Evolutionary conservation across 805 yeast genomes (phyloP), one percentile per base, ranked within the genome.

Genomic region (Candida taoyuanica): DNA sequence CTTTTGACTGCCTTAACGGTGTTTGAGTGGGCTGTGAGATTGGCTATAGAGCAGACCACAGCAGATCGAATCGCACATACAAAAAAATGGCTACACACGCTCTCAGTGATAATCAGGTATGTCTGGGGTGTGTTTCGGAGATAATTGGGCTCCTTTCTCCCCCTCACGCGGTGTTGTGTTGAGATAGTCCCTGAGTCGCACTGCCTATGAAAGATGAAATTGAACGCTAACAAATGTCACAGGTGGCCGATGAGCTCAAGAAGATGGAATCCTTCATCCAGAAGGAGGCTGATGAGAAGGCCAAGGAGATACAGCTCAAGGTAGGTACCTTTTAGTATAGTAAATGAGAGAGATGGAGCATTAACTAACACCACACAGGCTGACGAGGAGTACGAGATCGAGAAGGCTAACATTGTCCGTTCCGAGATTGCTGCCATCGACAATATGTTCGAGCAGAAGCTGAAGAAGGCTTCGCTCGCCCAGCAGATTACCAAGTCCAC

Each of bases 231-330:
- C 39, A 5, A 13, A 13, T 3, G 5, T 8, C 5, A 30, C 31
- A 89, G 88, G 98, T 91, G 52, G 88, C 84, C 59, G 87, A 87
- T 54, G 98, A 93, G 72, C 85, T 93, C 65, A 81, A 81, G 63
- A 93, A 93, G 73, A 93, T 93, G 97, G 95, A 91, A 63, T 89
- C 94, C 60, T 93, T 93, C 80, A 93, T 93, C 76, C 86, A 84
- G 69, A 93, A 91, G 76, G 99, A 93, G 70, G 99, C 99, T 28
- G 95, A 89, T 58, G 99, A 93, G 65, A 93, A 93, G 70, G 96
- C 98, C 51, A 86, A 85, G 63, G 99, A 93, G 67, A 88, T 93
- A 59, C 81, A 75, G 62, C 73, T 93, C 56, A 94, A 93, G 71
- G 68, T 63, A 38, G 15, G 64, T 48, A 13, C 16, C 31, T 5